Evolutionary conservation across 371 early-diverging fungal genomes (phyloP).

Genomic region (Mortierella sp.): DNA sequence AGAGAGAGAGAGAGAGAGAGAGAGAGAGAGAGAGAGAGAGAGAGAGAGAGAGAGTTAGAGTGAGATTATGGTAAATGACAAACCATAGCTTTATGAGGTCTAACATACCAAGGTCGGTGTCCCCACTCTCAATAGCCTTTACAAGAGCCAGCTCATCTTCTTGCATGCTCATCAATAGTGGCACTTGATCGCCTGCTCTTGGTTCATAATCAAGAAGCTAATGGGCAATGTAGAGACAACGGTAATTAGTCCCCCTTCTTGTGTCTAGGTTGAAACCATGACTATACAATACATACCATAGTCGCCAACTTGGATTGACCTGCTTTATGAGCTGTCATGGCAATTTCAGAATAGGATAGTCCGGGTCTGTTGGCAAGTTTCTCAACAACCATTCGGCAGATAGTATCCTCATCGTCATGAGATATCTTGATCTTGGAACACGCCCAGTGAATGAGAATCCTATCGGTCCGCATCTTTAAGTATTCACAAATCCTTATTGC

Average conservation of each 20-base stretch:
- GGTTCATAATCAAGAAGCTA: conserved; percentile 93
- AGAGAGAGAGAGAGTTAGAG: neutral
- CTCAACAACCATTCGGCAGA: conserved; percentile 83
- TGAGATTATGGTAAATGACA: neutral
- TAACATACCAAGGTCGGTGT: conserved; percentile 87
- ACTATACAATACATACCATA: conserved; percentile 62
- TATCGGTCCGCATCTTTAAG: conserved; percentile 81
- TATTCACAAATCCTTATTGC: conserved; percentile 90
- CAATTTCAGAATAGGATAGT: conserved; percentile 91
- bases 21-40: neutral
- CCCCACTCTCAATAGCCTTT: conserved; percentile 95
- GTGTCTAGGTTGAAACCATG: neutral
- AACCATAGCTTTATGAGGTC: neutral
- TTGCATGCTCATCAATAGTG: conserved; percentile 92
- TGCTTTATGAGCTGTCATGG: conserved; percentile 88
- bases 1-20: neutral
- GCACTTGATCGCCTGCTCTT: conserved; percentile 94
- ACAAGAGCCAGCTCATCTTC: conserved; percentile 89
- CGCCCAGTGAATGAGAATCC: conserved; percentile 95
- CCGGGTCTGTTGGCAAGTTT: conserved; percentile 81
- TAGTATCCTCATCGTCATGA: conserved; percentile 87
- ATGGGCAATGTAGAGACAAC: neutral
- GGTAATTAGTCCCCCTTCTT: neutral
- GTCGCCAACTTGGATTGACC: conserved; percentile 93
- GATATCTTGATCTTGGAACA: conserved; percentile 92